Evolutionary conservation across 495 filamentous ascomycete genomes (phyloP).

Genomic region (Tuber indicum): DNA sequence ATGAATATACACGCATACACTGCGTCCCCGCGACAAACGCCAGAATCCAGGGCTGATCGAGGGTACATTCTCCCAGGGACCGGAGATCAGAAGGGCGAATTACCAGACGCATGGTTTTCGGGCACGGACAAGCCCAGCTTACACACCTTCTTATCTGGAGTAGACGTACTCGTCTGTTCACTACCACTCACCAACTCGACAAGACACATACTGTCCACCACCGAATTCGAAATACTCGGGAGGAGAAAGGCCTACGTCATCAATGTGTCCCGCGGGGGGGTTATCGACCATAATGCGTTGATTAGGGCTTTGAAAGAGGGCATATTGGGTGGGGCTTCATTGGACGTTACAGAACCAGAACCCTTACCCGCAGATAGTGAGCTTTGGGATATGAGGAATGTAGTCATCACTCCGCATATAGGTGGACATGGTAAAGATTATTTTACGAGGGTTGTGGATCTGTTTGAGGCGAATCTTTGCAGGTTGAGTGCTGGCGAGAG

Average conservation of each 20-base stretch:
- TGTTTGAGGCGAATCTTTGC: constrained; percentile 59
- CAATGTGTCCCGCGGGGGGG: constrained; percentile 68
- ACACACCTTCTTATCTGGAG: constrained; percentile 61
- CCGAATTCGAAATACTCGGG: constrained; percentile 61
- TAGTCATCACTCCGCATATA: constrained; percentile 73
- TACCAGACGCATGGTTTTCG: constrained; percentile 68
- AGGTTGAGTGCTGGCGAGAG: constrained; percentile 53
- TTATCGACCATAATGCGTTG: constrained; percentile 64
- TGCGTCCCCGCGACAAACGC: constrained; percentile 53
- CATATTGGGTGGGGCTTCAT: constrained; percentile 61
- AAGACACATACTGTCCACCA: constrained; percentile 53
- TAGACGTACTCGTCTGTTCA: constrained; percentile 69
- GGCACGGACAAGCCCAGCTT: constrained; percentile 57
- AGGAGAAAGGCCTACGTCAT: constrained; percentile 55
- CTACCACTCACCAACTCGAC: constrained; percentile 68
- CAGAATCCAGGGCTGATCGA: constrained; percentile 54
- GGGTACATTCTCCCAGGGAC: constrained; percentile 68
- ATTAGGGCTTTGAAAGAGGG: constrained; percentile 55
- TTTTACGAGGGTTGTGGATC: constrained; percentile 53
- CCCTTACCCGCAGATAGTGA: constrained; percentile 64
- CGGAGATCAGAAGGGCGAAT: constrained; percentile 65
- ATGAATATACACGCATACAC: constrained; percentile 81
- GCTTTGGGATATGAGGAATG: constrained; percentile 67
- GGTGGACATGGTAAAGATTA: constrained; percentile 59
- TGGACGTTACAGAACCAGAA: constrained; percentile 86